These are phyloP conservation scores for Clonostachys chloroleuca DNA, from an alignment of 2,329 filamentous ascomycete genomes.

Conservation along the genomic window DNA sequence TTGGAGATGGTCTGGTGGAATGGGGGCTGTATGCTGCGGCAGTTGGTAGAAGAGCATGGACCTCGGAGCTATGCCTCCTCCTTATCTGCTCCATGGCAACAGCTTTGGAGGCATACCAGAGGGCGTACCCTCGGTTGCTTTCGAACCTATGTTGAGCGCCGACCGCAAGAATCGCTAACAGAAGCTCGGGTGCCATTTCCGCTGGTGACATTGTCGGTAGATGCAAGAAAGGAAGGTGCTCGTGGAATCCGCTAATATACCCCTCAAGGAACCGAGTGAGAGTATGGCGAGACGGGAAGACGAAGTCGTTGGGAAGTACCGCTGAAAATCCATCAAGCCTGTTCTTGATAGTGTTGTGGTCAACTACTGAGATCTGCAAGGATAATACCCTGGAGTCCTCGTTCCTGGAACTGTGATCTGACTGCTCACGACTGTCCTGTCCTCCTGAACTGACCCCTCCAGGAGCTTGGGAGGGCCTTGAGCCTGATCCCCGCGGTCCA, in stretches of 20 bases:
- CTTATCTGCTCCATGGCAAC: constrained; percentile 56
- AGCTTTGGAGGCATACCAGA: constrained; percentile 58
- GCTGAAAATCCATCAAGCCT: constrained; percentile 58
- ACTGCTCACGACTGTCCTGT: constrained; percentile 41
- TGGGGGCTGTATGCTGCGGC: constrained; percentile 56
- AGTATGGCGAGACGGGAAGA: constrained; percentile 65
- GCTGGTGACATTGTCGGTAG: constrained; percentile 60
- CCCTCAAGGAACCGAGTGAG: constrained; percentile 65
- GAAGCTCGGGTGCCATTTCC: constrained; percentile 62
- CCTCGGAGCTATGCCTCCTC: constrained; percentile 50
- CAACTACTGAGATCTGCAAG: constrained; percentile 47
- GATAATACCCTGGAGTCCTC: constrained; percentile 26
- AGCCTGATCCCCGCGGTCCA: constrained; percentile 22
- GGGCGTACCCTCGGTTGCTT: constrained; percentile 50
- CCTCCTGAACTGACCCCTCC: constrained; percentile 38
- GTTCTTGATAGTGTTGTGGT: constrained; percentile 51
- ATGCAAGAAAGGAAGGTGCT: constrained; percentile 57
- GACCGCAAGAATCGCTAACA: constrained; percentile 63
- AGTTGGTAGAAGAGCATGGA: constrained; percentile 51
- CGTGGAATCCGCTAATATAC: constrained; percentile 63
- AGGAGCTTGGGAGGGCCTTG: too few relatives aligned
- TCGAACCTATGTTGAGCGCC: constrained; percentile 64
- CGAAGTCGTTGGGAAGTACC: constrained; percentile 57
- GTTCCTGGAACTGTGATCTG: constrained; percentile 11
- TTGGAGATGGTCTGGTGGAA: constrained; percentile 54